Conservation (phyloP, 2,329 filamentous ascomycete species). For the Phialophora chinensis region DNA sequence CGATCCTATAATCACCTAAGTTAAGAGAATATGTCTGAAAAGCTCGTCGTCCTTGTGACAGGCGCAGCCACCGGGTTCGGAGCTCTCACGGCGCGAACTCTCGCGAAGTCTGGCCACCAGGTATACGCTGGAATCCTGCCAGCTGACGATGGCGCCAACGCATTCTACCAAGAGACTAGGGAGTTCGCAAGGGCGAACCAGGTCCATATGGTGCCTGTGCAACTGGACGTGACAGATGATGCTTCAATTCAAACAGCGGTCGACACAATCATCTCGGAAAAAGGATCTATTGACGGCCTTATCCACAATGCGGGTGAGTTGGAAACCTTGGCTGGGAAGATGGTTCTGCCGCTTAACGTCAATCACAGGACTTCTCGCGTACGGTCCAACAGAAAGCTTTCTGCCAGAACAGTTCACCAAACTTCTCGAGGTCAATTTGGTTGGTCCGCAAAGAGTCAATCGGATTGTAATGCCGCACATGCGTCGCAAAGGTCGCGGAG, state of each 20-base stretch:
- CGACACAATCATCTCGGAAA: conserved; percentile 27
- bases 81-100: conserved; percentile 21
- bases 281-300: conserved; percentile 33
- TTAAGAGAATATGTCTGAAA: neutral
- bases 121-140: conserved; percentile 33
- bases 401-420: conserved; percentile 30
- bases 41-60: conserved; percentile 12
- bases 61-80: conserved; percentile 27
- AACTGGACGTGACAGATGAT: conserved; percentile 30
- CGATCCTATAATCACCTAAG: neutral
- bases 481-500: conserved; percentile 20
- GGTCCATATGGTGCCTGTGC: conserved; percentile 22
- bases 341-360: neutral
- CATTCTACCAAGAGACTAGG: conserved; percentile 13
- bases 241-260: conserved; percentile 28
- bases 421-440: conserved; percentile 31
- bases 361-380: conserved; percentile 26
- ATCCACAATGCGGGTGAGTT: conserved; percentile 35
- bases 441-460: conserved; percentile 28
- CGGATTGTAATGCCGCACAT: conserved; percentile 30
- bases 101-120: conserved; percentile 29
- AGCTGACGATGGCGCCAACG: neutral
- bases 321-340: too few species aligned
- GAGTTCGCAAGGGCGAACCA: conserved; percentile 17
- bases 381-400: conserved; percentile 35